A percentile compares a stretch with the other conserved stretches of the same genome.
phyloP scores from a whole-genome alignment of 1,139 yeast genomes.

The Torulaspora globosa region DNA sequence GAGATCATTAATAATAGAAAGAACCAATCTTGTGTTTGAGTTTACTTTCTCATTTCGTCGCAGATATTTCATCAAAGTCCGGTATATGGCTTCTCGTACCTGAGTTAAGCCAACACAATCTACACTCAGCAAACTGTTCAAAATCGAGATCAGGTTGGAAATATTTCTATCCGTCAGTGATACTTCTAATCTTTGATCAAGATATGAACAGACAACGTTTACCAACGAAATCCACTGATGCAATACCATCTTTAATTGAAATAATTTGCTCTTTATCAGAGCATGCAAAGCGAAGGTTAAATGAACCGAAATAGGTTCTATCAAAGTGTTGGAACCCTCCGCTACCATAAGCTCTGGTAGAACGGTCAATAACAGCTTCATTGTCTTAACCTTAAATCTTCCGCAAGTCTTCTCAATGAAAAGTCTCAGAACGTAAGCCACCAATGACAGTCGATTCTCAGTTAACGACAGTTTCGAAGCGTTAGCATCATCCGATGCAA shows the following conservation, averaged over 20 bases:
- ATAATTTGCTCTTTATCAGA: constrained; percentile 23
- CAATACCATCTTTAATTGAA: constrained; percentile 25
- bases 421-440: constrained; percentile 39
- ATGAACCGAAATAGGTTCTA: constrained; percentile 27
- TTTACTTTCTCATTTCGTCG: constrained; percentile 23
- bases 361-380: constrained; percentile 23
- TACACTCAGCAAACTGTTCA: constrained; percentile 20
- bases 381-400: constrained; percentile 26
- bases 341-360: constrained; percentile 27
- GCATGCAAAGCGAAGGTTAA: constrained; percentile 25
- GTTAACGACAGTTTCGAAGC: constrained; percentile 33
- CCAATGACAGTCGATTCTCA: constrained; percentile 43
- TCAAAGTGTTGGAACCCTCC: constrained; percentile 13
- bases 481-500: constrained; percentile 8
- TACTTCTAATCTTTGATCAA: constrained; percentile 17
- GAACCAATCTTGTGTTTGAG: constrained; percentile 22
- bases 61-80: constrained; percentile 16
- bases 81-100: constrained; percentile 15
- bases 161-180: constrained; percentile 22
- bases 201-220: constrained; percentile 15
- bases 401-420: constrained; percentile 28
- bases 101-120: constrained; percentile 25
- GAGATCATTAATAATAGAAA: constrained; percentile 24
- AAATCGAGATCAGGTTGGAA: constrained; percentile 22
- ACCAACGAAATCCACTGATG: constrained; percentile 29